Evolutionary conservation across 2,329 filamentous ascomycete species (phyloP).

Genomic region (Verticillium albo-atrum): DNA sequence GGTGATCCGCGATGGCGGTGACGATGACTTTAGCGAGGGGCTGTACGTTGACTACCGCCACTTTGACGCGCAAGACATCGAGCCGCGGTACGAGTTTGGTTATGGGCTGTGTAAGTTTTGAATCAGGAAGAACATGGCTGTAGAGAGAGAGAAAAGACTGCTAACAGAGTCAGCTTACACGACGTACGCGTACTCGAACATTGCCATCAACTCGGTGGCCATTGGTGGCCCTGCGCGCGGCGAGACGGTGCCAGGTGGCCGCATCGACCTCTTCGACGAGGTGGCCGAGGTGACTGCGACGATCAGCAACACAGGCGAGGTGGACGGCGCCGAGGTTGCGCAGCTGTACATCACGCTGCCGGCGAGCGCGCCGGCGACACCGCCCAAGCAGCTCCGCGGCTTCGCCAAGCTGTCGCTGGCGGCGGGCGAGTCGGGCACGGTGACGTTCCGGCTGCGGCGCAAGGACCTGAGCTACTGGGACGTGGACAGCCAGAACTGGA

Average conservation of each 20-base stretch:
- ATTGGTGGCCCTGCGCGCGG: slow-evolving; percentile 35
- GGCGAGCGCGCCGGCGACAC: slow-evolving; percentile 29
- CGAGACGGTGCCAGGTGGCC: slow-evolving; percentile 35
- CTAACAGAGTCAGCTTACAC: slow-evolving; percentile 52
- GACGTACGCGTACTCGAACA: slow-evolving; percentile 55
- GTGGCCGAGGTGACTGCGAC: slow-evolving; percentile 50
- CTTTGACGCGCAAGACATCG: slow-evolving; percentile 53
- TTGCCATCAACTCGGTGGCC: slow-evolving; percentile 34
- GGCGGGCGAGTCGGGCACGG: slow-evolving; percentile 39
- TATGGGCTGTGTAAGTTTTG: slow-evolving; percentile 49
- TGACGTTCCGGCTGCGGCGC: slow-evolving; percentile 52
- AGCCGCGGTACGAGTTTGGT: slow-evolving; percentile 60
- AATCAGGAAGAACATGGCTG: no score
- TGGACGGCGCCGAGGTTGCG: slow-evolving; percentile 59
- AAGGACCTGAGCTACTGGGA: slow-evolving; percentile 67
- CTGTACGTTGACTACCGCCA: slow-evolving; percentile 62
- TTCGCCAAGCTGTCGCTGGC: slow-evolving; percentile 58
- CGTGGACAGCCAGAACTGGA: slow-evolving; percentile 55
- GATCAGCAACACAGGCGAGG: slow-evolving; percentile 60
- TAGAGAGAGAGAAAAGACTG: not conserved
- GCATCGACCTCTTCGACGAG: slow-evolving; percentile 38
- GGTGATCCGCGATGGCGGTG: slow-evolving; percentile 18
- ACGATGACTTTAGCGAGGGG: slow-evolving; percentile 55
- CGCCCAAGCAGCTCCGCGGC: slow-evolving; percentile 58
- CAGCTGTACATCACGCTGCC: slow-evolving; percentile 54